Percentiles rank a stretch among this genome's conserved stretches.
These are phyloP conservation scores for Metarhizium robertsii DNA, from an alignment of 2,329 filamentous ascomycete genomes.

Conservation along the genomic window DNA sequence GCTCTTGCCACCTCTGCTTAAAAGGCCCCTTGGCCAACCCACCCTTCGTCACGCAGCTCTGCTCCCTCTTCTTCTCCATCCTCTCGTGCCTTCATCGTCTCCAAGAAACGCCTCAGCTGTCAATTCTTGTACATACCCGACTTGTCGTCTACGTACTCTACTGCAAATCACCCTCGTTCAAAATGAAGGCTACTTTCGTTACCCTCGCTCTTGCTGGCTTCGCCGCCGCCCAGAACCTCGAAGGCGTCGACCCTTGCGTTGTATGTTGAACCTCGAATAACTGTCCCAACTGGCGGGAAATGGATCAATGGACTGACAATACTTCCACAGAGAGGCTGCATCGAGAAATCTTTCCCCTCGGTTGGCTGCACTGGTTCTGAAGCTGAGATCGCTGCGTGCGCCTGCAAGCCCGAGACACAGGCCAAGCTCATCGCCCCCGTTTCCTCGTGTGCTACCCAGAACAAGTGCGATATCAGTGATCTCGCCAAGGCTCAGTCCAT, in stretches of 20 bases:
- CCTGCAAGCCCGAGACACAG: conserved; percentile 29
- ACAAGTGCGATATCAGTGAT: conserved; percentile 22
- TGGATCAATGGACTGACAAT: background rate
- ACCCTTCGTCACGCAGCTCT: background rate
- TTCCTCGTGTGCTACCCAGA: conserved; percentile 20
- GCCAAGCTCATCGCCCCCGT: conserved; percentile 18
- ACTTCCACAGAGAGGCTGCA: conserved; percentile 20
- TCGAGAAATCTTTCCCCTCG: conserved; percentile 23
- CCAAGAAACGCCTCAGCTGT: background rate
- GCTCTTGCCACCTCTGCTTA: conserved; percentile 1
- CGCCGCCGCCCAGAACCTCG: conserved; percentile 28
- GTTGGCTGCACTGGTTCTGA: conserved; percentile 2
- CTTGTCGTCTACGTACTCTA: background rate
- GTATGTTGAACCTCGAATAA: conserved; percentile 20
- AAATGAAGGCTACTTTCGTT: conserved; percentile 31
- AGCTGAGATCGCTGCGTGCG: conserved; percentile 20
- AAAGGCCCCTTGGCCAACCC: conserved; percentile 5
- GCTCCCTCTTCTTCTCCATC: background rate
- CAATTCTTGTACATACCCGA: conserved; percentile 4
- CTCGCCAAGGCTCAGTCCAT: conserved; percentile 23
- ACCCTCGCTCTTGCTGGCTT: conserved; percentile 24
- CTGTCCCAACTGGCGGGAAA: no score
- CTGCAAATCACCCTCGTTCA: conserved; percentile 10
- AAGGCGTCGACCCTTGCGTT: conserved; percentile 27
- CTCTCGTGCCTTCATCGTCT: background rate